Evolutionary conservation across 176 grass and related monocot species (phyloP).

Genomic region (Puccinellia tenuiflora): DNA sequence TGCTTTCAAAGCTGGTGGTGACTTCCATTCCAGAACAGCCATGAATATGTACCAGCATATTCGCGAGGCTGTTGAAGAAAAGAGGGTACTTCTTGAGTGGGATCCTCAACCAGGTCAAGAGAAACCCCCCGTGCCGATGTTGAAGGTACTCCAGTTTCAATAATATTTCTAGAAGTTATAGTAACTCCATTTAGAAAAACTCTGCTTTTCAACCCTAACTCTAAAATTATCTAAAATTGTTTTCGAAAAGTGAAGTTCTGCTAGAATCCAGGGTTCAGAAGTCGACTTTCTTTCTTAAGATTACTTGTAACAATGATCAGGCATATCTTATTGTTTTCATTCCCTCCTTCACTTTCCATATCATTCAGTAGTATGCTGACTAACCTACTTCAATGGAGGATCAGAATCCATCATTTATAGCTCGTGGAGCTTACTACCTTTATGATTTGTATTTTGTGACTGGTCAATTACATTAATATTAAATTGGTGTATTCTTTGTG

Average conservation of each 20-base stretch:
- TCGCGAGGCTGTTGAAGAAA: constrained; percentile 68
- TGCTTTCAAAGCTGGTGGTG: constrained; percentile 89
- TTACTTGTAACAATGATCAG: neutral
- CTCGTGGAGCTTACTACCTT: neutral
- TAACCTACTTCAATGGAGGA: neutral
- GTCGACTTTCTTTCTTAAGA: neutral
- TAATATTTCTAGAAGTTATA: constrained; percentile 21
- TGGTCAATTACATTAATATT: neutral
- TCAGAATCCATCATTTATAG: neutral
- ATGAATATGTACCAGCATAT: constrained; percentile 97
- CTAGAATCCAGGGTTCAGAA: neutral
- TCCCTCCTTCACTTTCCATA: neutral
- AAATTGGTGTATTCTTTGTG: neutral
- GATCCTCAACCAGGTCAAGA: constrained; percentile 84
- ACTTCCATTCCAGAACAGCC: constrained; percentile 95
- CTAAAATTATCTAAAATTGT: neutral
- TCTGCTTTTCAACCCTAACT: neutral
- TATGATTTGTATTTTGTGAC: neutral
- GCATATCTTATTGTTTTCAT: constrained; percentile 14
- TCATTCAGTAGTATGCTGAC: neutral
- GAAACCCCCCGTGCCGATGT: constrained; percentile 70
- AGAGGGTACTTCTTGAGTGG: constrained; percentile 91
- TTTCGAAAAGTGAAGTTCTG: neutral
- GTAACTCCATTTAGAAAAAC: neutral
- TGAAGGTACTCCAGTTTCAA: constrained; percentile 56